Evolutionary conservation across 2,329 filamentous ascomycete genomes (phyloP).

Genomic region (Magnaporthiopsis rhizophila): DNA sequence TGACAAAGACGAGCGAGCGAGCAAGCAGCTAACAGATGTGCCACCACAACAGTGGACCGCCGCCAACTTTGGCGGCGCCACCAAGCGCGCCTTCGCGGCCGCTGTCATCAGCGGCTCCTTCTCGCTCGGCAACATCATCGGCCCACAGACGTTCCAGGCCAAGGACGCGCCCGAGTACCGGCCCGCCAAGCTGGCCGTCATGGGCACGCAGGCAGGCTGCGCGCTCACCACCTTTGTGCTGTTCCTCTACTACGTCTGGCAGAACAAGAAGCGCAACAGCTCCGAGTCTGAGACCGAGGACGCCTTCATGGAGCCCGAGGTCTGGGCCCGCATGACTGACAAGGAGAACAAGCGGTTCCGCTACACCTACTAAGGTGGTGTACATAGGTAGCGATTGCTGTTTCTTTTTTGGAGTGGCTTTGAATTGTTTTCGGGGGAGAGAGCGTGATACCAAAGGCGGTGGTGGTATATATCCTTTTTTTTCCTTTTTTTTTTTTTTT

Average conservation of each 20-base stretch:
- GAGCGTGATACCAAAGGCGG: too few relatives aligned
- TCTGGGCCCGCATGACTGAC: slow-evolving; percentile 41
- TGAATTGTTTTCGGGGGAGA: not conserved
- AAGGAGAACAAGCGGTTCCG: slow-evolving; percentile 45
- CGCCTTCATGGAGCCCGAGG: slow-evolving; percentile 27
- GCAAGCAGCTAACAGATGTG: slow-evolving; percentile 13
- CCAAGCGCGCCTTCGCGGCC: slow-evolving; percentile 50
- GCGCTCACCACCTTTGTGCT: slow-evolving; percentile 29
- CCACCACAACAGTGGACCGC: slow-evolving; percentile 8
- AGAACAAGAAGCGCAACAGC: slow-evolving; percentile 27
- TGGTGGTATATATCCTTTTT: not conserved
- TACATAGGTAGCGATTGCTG: not conserved
- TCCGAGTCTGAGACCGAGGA: slow-evolving; percentile 23
- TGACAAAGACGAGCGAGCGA: slow-evolving; percentile 15
- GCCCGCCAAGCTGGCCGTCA: slow-evolving; percentile 55
- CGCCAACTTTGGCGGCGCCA: slow-evolving; percentile 24
- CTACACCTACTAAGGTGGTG: slow-evolving; percentile 5
- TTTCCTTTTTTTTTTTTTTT: not conserved
- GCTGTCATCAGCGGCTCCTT: slow-evolving; percentile 44
- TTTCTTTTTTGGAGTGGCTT: not conserved
- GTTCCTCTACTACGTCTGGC: slow-evolving; percentile 38
- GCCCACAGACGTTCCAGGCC: slow-evolving; percentile 48
- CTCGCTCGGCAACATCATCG: slow-evolving; percentile 43
- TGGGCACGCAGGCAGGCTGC: slow-evolving; percentile 38
- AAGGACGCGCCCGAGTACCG: slow-evolving; percentile 51